These are phyloP conservation scores for Phialocephala sp. DNA, from an alignment of 2,329 filamentous ascomycete species.

Conservation along the genomic window DNA sequence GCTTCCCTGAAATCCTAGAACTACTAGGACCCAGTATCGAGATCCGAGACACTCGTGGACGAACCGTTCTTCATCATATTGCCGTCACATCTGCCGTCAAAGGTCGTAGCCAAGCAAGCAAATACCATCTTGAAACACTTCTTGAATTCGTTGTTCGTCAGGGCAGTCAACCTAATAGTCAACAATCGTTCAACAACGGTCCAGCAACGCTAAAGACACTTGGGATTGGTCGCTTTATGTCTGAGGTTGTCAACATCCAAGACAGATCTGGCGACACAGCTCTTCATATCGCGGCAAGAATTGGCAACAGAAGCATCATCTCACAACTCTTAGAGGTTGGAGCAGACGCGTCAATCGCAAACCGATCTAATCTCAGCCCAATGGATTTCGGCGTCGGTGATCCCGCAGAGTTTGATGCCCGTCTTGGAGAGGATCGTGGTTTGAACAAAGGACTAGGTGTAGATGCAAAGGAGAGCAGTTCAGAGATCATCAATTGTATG, in stretches of 20 bases:
- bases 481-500: constrained; percentile 81
- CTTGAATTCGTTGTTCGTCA: constrained; percentile 94
- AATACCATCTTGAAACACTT: constrained; percentile 94
- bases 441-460: constrained; percentile 55
- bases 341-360: constrained; percentile 89
- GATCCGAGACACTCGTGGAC: constrained; percentile 83
- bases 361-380: constrained; percentile 85
- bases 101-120: constrained; percentile 86
- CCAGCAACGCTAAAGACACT: constrained; percentile 54
- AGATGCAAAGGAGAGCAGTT: constrained; percentile 72
- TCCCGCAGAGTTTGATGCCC: constrained; percentile 54
- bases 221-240: constrained; percentile 91
- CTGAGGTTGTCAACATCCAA: constrained; percentile 93
- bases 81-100: constrained; percentile 95
- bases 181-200: constrained; percentile 45
- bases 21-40: constrained; percentile 90
- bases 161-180: constrained; percentile 66
- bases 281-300: constrained; percentile 89
- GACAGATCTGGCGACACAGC: constrained; percentile 96
- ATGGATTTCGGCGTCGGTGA: constrained; percentile 93
- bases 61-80: constrained; percentile 95
- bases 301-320: constrained; percentile 92
- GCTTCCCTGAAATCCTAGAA: constrained; percentile 89
- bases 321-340: constrained; percentile 96
- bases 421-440: constrained; percentile 50